These are phyloP conservation scores for Cornus suecica DNA, from an alignment of 148 eudicot genomes.

Conservation along the genomic window DNA sequence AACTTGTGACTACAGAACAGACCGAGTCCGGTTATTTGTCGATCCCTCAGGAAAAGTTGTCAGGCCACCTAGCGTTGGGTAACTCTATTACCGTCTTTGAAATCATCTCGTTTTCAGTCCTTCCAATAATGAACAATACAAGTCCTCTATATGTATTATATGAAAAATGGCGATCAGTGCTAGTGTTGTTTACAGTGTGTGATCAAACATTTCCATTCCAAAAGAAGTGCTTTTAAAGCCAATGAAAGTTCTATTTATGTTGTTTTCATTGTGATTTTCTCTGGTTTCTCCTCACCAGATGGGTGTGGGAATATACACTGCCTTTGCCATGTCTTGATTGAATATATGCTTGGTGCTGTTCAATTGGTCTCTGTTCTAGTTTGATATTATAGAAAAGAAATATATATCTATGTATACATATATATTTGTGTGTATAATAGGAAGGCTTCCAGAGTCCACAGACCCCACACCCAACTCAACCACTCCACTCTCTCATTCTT, in stretches of 20 bases:
- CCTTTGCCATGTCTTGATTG: not conserved
- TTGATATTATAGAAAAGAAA: not conserved
- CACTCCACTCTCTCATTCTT: not conserved
- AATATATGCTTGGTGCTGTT: not conserved
- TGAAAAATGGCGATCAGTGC: not conserved
- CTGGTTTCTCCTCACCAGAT: not conserved
- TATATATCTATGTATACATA: too few species aligned
- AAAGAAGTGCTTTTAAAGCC: not conserved
- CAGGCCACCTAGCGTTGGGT: constrained; percentile 14
- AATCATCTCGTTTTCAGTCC: not conserved
- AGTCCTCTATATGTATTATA: not conserved
- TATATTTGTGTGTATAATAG: too few species aligned
- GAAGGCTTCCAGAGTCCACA: too few species aligned
- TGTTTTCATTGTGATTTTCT: too few species aligned
- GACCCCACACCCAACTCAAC: too few species aligned
- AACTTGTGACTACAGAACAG: constrained; percentile 12
- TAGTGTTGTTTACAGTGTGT: not conserved
- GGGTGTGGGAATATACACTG: too few species aligned
- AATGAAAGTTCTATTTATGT: not conserved
- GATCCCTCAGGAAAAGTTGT: constrained; percentile 17
- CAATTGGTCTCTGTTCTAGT: not conserved
- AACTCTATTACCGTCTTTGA: not conserved
- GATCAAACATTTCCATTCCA: too few species aligned
- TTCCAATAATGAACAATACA: not conserved
- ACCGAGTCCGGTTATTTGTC: constrained; percentile 16